Percentiles rank a stretch among this genome's conserved stretches.
Conservation (phyloP, 306 rosid species). For the Dicorynia guianensis region DNA sequence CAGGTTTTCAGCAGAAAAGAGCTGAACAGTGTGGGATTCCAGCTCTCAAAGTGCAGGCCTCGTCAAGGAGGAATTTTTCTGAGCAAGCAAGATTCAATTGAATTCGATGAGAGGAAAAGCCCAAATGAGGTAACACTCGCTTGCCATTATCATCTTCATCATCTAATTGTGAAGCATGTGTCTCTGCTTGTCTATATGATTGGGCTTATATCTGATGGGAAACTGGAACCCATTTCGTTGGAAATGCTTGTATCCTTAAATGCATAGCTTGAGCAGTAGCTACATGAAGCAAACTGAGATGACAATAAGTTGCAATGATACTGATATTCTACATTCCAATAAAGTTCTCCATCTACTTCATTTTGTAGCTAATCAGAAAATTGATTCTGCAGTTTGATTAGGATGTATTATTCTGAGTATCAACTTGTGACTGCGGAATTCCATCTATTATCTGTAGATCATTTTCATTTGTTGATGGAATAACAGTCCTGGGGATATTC, state of each 20-base stretch:
- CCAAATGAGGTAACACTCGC: constrained; percentile 62
- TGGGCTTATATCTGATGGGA: background rate
- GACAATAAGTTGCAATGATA: background rate
- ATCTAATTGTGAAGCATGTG: constrained; percentile 11
- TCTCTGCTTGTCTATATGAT: constrained; percentile 5
- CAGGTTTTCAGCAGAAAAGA: constrained; percentile 38
- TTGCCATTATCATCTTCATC: constrained; percentile 27
- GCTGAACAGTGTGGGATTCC: constrained; percentile 40
- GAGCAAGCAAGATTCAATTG: constrained; percentile 55
- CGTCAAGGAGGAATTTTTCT: constrained; percentile 37
- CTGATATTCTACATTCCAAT: background rate
- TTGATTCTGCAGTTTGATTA: background rate
- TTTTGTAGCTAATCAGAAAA: no score
- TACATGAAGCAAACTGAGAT: background rate
- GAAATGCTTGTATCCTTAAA: background rate
- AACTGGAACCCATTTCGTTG: constrained; percentile 4
- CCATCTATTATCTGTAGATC: no score
- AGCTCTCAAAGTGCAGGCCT: constrained; percentile 42
- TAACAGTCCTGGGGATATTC: background rate
- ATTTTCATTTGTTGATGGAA: background rate
- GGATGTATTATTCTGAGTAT: background rate
- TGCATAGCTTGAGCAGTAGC: background rate
- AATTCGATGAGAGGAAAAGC: constrained; percentile 76
- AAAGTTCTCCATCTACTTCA: background rate
- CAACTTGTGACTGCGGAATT: background rate